Base-by-base conservation (phyloP, 306 rosid species). In the Vicia sativa region DNA sequence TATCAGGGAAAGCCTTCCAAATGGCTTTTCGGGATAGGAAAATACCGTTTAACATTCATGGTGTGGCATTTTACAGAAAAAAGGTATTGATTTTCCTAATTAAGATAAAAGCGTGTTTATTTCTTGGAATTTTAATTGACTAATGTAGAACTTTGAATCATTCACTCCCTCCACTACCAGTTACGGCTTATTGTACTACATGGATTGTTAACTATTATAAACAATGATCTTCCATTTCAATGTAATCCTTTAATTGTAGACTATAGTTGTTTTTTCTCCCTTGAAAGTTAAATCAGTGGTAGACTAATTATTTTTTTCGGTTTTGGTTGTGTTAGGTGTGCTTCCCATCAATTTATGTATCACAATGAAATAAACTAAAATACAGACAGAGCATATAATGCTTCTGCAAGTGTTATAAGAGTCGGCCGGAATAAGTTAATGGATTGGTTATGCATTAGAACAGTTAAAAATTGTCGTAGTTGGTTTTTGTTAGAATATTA, bases 1-100 rank as follows among this genome's bases (percentile, higher is more conserved):
- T 88, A 59, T 87, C 97, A 4, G 98, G 98, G 59, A 90, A 83
- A 85, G 87, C 88, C 62, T 93, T 90, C 80, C 98, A 93, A 85
- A 78, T 86, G 59, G 84, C 96, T 29, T 88, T 90, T 35, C 93
- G 96, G 56, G 97, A 93, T 69, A 85, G 97, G 86, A 88, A 86
- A 82, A 86, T 93, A 73, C 96, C 98, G 5, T 93, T 93, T 74
- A 93, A 93, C 65, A 68, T 80, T 77, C 98, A 93, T 23, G 97
- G 98, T 12, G 89, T 90, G 39, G 98, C 98, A 23, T 89, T 93
- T 78, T 93, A 93, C 58, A 74, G 96, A 38, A 93, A 88, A 84
- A 93, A 93, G 98, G 98, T 93, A 76, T 3, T 6, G 15, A 1
- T 15, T 58, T 66, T 37, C 66, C 4, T 41, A 31, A 42, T 55